Conservation (phyloP, 2,329 filamentous ascomycete species). For the Claviceps cyperi region DNA sequence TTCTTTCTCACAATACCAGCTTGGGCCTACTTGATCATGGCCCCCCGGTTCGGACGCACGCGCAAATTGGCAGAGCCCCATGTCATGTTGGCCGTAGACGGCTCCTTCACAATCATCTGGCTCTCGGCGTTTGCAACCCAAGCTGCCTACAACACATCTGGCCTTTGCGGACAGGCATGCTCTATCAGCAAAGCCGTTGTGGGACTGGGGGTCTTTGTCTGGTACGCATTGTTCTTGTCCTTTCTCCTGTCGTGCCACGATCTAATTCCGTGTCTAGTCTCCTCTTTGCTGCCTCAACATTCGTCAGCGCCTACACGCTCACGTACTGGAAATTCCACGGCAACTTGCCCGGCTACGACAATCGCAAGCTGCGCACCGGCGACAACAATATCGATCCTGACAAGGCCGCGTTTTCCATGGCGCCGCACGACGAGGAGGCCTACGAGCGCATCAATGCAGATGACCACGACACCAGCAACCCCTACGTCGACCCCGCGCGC, state of each 20-base stretch:
- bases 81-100: slow-evolving; percentile 44
- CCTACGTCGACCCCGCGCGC: slow-evolving; percentile 15
- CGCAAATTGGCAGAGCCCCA: slow-evolving; percentile 47
- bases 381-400: slow-evolving; percentile 49
- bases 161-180: slow-evolving; percentile 41
- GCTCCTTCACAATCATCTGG: slow-evolving; percentile 46
- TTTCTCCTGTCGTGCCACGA: neutral
- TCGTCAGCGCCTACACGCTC: slow-evolving; percentile 45
- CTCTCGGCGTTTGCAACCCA: slow-evolving; percentile 52
- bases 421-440: slow-evolving; percentile 50
- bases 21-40: slow-evolving; percentile 51
- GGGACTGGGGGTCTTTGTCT: slow-evolving; percentile 46
- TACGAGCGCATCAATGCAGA: slow-evolving; percentile 47
- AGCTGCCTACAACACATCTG: slow-evolving; percentile 45
- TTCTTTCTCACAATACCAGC: slow-evolving; percentile 50
- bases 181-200: slow-evolving; percentile 49
- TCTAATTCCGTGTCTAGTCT: slow-evolving; percentile 25
- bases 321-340: slow-evolving; percentile 49
- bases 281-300: slow-evolving; percentile 37
- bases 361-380: slow-evolving; percentile 25
- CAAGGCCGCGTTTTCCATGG: slow-evolving; percentile 54
- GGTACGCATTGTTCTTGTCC: slow-evolving; percentile 29
- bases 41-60: slow-evolving; percentile 47
- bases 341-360: slow-evolving; percentile 46
- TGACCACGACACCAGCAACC: slow-evolving; percentile 32